A percentile compares a stretch with the other conserved stretches of the same genome.
These are phyloP conservation scores for Wickerhamomyces chaumierensis DNA, from an alignment of 805 yeast species.

Conservation along the genomic window DNA sequence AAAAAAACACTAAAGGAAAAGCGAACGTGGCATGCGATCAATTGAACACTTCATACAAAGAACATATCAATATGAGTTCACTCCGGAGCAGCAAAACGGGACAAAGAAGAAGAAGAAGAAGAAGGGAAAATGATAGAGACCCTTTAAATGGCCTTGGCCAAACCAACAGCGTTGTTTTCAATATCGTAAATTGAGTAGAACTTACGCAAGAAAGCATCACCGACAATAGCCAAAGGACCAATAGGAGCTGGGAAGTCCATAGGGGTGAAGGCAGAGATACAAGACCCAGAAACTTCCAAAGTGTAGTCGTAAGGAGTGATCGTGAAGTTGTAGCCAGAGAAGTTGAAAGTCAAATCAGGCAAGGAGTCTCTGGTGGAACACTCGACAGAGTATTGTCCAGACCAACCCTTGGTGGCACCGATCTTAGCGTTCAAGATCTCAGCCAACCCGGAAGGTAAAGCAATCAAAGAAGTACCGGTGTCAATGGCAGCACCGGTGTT, in stretches of 20 bases:
- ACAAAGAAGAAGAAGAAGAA: too few species aligned
- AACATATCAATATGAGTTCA: too few species aligned
- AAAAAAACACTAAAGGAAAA: too few species aligned
- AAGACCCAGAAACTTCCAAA: conserved; percentile 86
- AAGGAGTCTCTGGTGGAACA: conserved; percentile 75
- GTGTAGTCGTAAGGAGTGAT: conserved; percentile 86
- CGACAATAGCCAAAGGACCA: conserved; percentile 92
- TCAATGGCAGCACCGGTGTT: conserved; percentile 95
- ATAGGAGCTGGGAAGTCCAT: conserved; percentile 96
- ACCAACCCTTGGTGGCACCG: conserved; percentile 96
- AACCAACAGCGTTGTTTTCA: conserved; percentile 86
- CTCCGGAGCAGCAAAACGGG: not conserved
- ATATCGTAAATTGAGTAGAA: conserved; percentile 91
- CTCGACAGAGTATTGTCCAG: conserved; percentile 91
- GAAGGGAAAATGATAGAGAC: not conserved
- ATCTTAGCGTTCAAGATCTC: conserved; percentile 91
- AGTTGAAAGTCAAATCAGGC: conserved; percentile 87
- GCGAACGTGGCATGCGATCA: too few species aligned
- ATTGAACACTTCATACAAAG: too few species aligned
- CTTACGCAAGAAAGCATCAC: conserved; percentile 94
- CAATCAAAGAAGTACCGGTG: conserved; percentile 95
- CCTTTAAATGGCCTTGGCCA: conserved; percentile 59
- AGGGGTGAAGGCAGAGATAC: conserved; percentile 93
- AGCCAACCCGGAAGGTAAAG: conserved; percentile 90
- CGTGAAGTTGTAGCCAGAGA: conserved; percentile 86